A percentile compares a stretch with the other conserved stretches of the same genome.
These are phyloP conservation scores for Tolypocladium nubicola DNA, from an alignment of 2,329 filamentous ascomycete genomes.

Conservation along the genomic window DNA sequence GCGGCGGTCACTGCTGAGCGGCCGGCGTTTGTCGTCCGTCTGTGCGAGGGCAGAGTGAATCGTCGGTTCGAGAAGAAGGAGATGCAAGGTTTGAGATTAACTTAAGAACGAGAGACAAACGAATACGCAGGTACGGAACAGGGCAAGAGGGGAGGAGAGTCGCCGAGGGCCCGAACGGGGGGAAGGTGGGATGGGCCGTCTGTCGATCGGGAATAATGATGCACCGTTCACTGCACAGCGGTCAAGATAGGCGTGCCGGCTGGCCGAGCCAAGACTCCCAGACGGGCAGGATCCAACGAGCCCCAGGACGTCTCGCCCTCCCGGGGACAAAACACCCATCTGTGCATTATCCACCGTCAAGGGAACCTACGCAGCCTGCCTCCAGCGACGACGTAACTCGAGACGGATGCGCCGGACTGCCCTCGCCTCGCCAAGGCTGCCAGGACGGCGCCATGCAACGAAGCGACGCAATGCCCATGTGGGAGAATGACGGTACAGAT, in stretches of 20 bases:
- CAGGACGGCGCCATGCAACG: background rate
- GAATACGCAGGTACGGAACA: background rate
- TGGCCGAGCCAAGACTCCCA: conserved; percentile 4
- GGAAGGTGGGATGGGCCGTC: background rate
- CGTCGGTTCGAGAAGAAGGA: background rate
- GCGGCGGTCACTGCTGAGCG: too few species aligned
- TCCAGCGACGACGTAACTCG: background rate
- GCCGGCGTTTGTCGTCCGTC: background rate
- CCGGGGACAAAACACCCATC: background rate
- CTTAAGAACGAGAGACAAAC: too few species aligned
- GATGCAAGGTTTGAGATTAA: background rate
- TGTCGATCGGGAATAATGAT: conserved; percentile 1
- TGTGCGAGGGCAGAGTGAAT: background rate
- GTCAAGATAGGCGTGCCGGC: conserved; percentile 3
- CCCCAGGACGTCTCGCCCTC: background rate
- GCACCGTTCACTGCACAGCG: background rate
- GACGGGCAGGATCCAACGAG: background rate
- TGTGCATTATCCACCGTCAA: background rate
- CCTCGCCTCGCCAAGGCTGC: background rate
- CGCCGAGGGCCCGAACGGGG: background rate
- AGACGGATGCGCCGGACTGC: background rate
- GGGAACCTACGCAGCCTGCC: background rate
- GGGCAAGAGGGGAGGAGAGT: background rate
- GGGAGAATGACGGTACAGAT: background rate
- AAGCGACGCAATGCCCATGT: background rate